These are phyloP conservation scores for Leptographium lundbergii DNA, from an alignment of 2,329 filamentous ascomycete species.

Conservation along the genomic window DNA sequence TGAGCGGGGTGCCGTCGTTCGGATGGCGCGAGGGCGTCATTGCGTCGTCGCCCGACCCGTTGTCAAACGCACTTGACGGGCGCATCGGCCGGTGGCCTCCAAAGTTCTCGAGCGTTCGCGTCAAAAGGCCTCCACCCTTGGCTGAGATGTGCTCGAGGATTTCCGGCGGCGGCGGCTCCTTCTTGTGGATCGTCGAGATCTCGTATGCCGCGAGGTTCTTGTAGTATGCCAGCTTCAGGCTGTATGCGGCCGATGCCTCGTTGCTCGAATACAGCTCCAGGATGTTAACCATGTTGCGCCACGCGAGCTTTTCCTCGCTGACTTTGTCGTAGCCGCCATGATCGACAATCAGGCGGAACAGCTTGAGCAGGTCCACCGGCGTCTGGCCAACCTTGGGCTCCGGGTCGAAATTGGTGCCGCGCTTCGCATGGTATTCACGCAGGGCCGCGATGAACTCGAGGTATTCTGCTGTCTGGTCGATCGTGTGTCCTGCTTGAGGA, in stretches of 20 bases:
- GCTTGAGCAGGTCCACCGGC: constrained; percentile 62
- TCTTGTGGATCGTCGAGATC: constrained; percentile 63
- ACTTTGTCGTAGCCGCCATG: constrained; percentile 80
- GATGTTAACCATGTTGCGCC: constrained; percentile 66
- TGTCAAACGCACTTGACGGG: constrained; percentile 20
- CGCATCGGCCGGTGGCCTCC: constrained; percentile 26
- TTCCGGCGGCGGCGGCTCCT: constrained; percentile 75
- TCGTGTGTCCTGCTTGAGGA: constrained; percentile 19
- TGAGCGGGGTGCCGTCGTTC: constrained; percentile 33
- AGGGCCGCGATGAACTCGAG: constrained; percentile 66
- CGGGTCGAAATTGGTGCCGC: constrained; percentile 66
- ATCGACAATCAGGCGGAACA: constrained; percentile 65
- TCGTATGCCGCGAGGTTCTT: constrained; percentile 82
- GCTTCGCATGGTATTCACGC: constrained; percentile 60
- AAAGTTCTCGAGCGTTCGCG: constrained; percentile 65
- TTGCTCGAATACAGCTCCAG: constrained; percentile 65
- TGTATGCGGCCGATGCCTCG: constrained; percentile 71
- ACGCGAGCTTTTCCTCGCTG: constrained; percentile 72
- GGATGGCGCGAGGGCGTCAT: constrained; percentile 42
- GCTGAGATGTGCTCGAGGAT: constrained; percentile 81
- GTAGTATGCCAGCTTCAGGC: constrained; percentile 80
- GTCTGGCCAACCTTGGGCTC: constrained; percentile 71
- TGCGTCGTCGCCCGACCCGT: constrained; percentile 41
- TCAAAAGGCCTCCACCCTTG: constrained; percentile 69
- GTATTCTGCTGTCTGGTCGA: constrained; percentile 57